Evolutionary conservation across 768 basidiomycete species (phyloP).

Genomic region (Phaeotremella fagi): DNA sequence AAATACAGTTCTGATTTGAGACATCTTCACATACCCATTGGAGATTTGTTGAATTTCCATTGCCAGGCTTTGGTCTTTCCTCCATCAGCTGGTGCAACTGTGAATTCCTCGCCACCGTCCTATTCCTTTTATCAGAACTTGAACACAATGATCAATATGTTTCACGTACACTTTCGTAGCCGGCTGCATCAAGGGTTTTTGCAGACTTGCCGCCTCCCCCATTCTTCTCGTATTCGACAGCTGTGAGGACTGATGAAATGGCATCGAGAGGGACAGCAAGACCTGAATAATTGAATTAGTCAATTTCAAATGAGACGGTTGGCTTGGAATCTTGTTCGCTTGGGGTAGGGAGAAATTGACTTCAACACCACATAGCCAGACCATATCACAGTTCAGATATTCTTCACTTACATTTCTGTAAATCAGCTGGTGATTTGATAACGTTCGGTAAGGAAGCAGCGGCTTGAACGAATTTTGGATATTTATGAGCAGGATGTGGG

Average conservation of each 20-base stretch:
- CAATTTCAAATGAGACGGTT: neutral
- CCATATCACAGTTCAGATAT: neutral
- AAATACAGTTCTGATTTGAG: no score
- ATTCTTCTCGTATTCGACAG: conserved; percentile 24
- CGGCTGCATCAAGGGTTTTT: conserved; percentile 33
- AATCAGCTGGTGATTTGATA: conserved; percentile 41
- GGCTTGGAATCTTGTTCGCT: neutral
- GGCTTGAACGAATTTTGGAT: conserved; percentile 44
- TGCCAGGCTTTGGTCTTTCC: conserved; percentile 35
- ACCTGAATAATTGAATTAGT: conserved; percentile 7
- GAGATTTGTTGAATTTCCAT: conserved; percentile 46
- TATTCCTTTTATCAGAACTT: conserved; percentile 1
- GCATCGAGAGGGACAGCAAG: conserved; percentile 41
- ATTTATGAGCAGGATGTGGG: conserved; percentile 46
- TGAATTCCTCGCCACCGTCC: conserved; percentile 41
- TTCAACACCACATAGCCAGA: no score
- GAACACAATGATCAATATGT: neutral
- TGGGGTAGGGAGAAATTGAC: neutral
- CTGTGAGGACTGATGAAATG: conserved; percentile 31
- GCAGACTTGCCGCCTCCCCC: conserved; percentile 13
- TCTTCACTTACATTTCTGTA: conserved; percentile 41
- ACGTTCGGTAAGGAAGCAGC: conserved; percentile 27
- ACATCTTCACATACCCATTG: conserved; percentile 45
- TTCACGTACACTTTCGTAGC: conserved; percentile 36
- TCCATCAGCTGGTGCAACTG: conserved; percentile 5